Base-by-base conservation (phyloP, 345 rosid species). In the Corchorus olitorius region DNA sequence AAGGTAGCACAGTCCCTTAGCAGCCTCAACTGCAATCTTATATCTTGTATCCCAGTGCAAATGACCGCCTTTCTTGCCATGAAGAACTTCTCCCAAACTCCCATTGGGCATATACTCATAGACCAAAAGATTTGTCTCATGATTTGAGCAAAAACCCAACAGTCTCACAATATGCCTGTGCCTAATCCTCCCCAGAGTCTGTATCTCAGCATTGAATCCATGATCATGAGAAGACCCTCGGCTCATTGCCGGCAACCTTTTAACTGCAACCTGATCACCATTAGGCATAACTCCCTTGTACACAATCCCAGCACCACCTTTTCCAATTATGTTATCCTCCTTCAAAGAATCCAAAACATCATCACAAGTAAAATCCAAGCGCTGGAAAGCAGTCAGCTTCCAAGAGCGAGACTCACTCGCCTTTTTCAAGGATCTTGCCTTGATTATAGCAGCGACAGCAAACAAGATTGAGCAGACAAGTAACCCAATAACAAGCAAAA, bases 321-420 rank as follows among this genome's bases (percentile, higher is more conserved):
- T 94, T 52, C 98, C 97, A 16, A 94, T 92, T 1, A 94, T 92
- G 81, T 92, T 94, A 81, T 94, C 96, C 83, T 94, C 98, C 74
- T 92, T 94, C 79, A 94, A 86, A 80, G 87, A 85, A 76, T 92
- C 93, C 80, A 94, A 78, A 48, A 94, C 91, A 80, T 94, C 96
- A 56, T 94, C 98, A 56, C 89, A 89, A 37, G 90, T 86, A 84
- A 94, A 92, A 81, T 94, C 97, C 83, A 92, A 77, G 70, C 97
- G 91, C 78, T 94, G 98, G 90, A 94, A 94, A n/a, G 98, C 93
- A n/a, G 97, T 94, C 76, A 94, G 58, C 78, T 87, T 92, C 98
- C 98, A 94, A 20, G 98, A 90, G 0, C 98, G 91, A 46, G 96
- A 83, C 50, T 90, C 92, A 15, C 90, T 92, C 3, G 97, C 97